phyloP scores from a whole-genome alignment of 2,329 filamentous ascomycete genomes.

The Atkinsonella texensis region DNA sequence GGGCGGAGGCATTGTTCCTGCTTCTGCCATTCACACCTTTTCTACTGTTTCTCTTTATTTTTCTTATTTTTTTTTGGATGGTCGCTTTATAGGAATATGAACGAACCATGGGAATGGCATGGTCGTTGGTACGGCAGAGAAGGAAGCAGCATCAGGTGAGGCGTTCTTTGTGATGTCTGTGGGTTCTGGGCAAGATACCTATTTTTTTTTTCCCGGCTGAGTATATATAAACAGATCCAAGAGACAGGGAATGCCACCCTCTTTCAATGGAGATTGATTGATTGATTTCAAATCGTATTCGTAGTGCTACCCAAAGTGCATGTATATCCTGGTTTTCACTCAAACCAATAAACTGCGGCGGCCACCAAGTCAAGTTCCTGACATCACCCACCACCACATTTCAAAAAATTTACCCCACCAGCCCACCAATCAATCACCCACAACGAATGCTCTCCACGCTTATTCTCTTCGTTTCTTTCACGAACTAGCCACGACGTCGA shows the following conservation, averaged over 20 bases:
- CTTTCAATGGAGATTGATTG: slow-evolving; percentile 19
- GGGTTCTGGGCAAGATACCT: slow-evolving; percentile 10
- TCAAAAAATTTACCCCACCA: slow-evolving; percentile 30
- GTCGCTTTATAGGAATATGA: slow-evolving; percentile 4
- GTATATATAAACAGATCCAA: neutral
- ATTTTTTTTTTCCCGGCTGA: slow-evolving; percentile 4
- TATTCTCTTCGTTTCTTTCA: neutral
- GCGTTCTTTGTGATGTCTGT: slow-evolving; percentile 8
- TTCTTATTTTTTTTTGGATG: slow-evolving; percentile 7
- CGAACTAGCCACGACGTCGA: neutral
- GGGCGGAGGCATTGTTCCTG: neutral
- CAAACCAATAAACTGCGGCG: neutral
- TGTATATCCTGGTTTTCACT: no score
- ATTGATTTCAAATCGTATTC: slow-evolving; percentile 15
- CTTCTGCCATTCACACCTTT: neutral
- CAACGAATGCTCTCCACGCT: neutral
- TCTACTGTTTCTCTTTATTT: no score
- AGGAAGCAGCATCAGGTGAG: slow-evolving; percentile 8
- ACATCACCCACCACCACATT: slow-evolving; percentile 2
- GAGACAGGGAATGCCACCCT: slow-evolving; percentile 2
- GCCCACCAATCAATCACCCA: slow-evolving; percentile 9
- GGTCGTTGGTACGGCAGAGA: neutral
- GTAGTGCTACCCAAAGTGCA: neutral
- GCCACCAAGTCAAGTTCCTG: neutral
- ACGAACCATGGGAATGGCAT: neutral